Evolutionary conservation across 2,329 filamentous ascomycete genomes (phyloP).

Genomic region (Coniochaeta sp.): DNA sequence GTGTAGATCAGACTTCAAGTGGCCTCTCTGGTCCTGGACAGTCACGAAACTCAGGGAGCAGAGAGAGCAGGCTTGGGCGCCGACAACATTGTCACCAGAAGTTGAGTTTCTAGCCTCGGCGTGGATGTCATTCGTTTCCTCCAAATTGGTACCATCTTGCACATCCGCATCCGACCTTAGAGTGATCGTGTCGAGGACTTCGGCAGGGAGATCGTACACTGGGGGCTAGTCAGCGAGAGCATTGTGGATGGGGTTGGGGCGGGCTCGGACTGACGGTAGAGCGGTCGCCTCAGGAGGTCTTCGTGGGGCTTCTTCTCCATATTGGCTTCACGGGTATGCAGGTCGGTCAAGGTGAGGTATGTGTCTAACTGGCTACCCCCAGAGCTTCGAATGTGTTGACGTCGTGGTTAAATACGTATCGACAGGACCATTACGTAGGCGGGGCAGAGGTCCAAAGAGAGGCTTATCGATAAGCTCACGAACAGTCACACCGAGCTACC

Average conservation of each 20-base stretch:
- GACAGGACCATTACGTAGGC: neutral
- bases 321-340: neutral
- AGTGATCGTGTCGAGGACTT: slow-evolving; percentile 62
- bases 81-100: slow-evolving; percentile 32
- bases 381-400: neutral
- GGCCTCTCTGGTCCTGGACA: slow-evolving; percentile 74
- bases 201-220: slow-evolving; percentile 78
- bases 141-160: slow-evolving; percentile 3
- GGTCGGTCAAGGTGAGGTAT: neutral
- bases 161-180: slow-evolving; percentile 40
- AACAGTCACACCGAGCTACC: neutral
- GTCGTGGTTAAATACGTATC: neutral
- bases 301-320: slow-evolving; percentile 25
- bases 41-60: slow-evolving; percentile 67
- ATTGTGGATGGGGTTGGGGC: neutral
- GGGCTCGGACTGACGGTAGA: slow-evolving; percentile 34
- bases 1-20: slow-evolving; percentile 86
- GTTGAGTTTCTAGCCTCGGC: slow-evolving; percentile 11
- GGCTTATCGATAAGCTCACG: neutral
- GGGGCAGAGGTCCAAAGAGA: neutral
- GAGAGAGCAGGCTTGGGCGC: slow-evolving; percentile 71
- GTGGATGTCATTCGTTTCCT: slow-evolving; percentile 8
- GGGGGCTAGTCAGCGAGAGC: slow-evolving; percentile 2
- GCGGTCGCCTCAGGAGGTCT: slow-evolving; percentile 41
- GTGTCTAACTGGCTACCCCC: neutral